Conservation (phyloP, 257 asterid species). For the Echites panduratus region DNA sequence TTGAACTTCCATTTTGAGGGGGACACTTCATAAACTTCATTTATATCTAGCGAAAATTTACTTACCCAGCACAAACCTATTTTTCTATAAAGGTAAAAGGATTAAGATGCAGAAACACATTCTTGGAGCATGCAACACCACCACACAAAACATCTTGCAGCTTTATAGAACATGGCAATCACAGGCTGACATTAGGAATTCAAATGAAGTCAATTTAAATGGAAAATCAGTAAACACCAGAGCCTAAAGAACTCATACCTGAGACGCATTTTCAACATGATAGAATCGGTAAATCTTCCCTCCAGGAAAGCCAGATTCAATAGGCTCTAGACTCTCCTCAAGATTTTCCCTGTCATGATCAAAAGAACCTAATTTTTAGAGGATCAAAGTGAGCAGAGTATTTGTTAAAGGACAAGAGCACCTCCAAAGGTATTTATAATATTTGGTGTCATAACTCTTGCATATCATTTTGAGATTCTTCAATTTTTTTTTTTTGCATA, state of each 20-base stretch:
- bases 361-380: constrained; percentile 8
- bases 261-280: constrained; percentile 66
- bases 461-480: not conserved
- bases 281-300: constrained; percentile 50
- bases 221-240: not conserved
- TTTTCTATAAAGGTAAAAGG: not conserved
- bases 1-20: not conserved
- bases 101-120: not conserved
- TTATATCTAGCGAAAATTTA: not conserved
- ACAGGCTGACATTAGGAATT: constrained; percentile 2
- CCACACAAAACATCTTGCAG: not conserved
- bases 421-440: not conserved
- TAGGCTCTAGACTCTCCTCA: constrained; percentile 41
- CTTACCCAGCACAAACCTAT: not conserved
- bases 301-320: constrained; percentile 33
- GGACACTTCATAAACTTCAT: too few relatives aligned
- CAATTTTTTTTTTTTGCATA: too few relatives aligned
- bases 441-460: not conserved
- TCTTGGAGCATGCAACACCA: not conserved
- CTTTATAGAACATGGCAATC: not conserved
- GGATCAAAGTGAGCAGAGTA: not conserved
- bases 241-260: constrained; percentile 41
- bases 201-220: not conserved
- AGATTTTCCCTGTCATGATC: constrained; percentile 51
- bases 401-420: not conserved